These are phyloP conservation scores for Auricularia sp. DNA, from an alignment of 768 basidiomycete species.

Conservation along the genomic window DNA sequence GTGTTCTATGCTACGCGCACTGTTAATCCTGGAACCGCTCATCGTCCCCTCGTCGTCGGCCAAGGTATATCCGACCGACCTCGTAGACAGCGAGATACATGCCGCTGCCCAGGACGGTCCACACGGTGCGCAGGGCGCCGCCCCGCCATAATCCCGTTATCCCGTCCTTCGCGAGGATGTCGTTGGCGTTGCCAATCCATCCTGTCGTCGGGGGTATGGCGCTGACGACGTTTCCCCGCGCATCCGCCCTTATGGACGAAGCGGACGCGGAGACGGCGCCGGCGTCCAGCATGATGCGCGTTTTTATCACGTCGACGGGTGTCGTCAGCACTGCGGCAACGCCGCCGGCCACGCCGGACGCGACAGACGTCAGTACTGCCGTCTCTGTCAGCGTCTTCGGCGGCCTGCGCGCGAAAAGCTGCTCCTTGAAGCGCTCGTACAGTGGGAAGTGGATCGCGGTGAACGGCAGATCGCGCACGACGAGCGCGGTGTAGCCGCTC, in stretches of 20 bases:
- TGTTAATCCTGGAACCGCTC: too few relatives aligned
- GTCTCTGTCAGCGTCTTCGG: slow-evolving; percentile 55
- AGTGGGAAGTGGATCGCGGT: slow-evolving; percentile 93
- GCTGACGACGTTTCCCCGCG: neutral
- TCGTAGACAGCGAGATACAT: neutral
- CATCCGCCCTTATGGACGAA: neutral
- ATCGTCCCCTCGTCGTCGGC: neutral
- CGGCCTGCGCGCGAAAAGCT: slow-evolving; percentile 44
- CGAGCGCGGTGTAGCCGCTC: neutral
- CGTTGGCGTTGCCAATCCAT: neutral
- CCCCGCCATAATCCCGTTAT: neutral
- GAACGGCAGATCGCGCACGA: slow-evolving; percentile 71
- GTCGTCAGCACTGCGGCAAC: slow-evolving; percentile 85
- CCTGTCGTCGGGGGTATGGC: neutral
- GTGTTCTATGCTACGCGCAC: too few relatives aligned
- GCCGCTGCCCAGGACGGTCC: neutral
- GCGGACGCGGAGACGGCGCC: neutral
- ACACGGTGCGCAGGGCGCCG: neutral
- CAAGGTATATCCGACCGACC: neutral
- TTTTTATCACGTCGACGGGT: slow-evolving; percentile 93
- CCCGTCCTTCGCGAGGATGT: neutral
- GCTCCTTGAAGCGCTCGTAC: slow-evolving; percentile 77
- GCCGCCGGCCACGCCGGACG: slow-evolving; percentile 86
- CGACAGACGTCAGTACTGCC: slow-evolving; percentile 59
- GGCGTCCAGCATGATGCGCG: slow-evolving; percentile 85